Evolutionary conservation across 768 basidiomycete species (phyloP).

Genomic region (Trametes sanguinea): DNA sequence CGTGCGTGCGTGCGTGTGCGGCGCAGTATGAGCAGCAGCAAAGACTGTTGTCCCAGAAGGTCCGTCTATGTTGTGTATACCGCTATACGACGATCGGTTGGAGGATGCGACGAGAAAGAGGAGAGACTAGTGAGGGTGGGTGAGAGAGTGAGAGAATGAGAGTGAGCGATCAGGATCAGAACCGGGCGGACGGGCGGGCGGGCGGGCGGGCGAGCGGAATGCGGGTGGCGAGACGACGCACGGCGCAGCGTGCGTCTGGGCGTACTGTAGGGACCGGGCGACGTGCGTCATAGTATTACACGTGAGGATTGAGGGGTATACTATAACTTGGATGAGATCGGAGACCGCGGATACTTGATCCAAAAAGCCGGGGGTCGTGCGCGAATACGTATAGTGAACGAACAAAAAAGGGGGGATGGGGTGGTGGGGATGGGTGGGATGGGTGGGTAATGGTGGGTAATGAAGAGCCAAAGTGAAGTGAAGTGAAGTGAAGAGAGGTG

Average conservation of each 20-base stretch:
- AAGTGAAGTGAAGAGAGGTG: background rate
- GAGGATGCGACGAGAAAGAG: background rate
- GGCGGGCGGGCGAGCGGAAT: constrained; percentile 4
- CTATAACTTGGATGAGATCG: constrained; percentile 35
- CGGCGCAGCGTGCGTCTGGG: constrained; percentile 28
- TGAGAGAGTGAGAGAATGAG: background rate
- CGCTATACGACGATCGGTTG: constrained; percentile 8
- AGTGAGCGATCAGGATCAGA: background rate
- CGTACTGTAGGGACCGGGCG: constrained; percentile 31
- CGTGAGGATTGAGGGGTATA: constrained; percentile 40
- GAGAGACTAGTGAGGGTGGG: background rate
- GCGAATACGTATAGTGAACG: constrained; percentile 27
- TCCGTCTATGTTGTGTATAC: constrained; percentile 19
- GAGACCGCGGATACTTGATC: constrained; percentile 37
- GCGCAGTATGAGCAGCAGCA: background rate
- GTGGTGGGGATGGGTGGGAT: constrained; percentile 2
- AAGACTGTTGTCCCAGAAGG: constrained; percentile 21
- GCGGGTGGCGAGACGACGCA: constrained; percentile 20
- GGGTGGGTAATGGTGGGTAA: background rate
- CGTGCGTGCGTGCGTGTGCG: background rate
- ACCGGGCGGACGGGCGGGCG: background rate
- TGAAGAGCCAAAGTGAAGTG: background rate
- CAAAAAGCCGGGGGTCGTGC: constrained; percentile 31
- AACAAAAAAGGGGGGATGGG: constrained; percentile 17
- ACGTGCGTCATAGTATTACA: constrained; percentile 42